A percentile compares a stretch with the other conserved stretches of the same genome.
Conservation (phyloP, 371 early-diverging fungal genomes). For the Chytridiales sp. region DNA sequence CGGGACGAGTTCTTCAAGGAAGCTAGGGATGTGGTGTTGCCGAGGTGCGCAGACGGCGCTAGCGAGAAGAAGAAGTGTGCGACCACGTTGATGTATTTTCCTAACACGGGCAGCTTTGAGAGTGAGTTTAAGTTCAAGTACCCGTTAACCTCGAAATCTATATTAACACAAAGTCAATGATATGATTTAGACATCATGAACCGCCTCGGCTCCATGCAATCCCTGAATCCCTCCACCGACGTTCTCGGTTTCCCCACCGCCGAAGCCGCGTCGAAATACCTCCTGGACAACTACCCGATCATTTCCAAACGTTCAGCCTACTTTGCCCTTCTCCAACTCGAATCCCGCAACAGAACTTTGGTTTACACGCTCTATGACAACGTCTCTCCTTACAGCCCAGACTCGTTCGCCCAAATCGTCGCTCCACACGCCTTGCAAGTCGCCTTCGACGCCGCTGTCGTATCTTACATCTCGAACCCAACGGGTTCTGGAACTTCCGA, state of each 20-base stretch:
- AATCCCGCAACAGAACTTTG: background rate
- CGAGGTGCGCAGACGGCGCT: background rate
- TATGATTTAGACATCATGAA: constrained; percentile 13
- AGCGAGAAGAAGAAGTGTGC: background rate
- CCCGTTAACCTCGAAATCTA: background rate
- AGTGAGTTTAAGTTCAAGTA: background rate
- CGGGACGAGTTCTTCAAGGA: background rate
- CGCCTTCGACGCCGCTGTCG: constrained; percentile 29
- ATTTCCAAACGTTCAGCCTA: background rate
- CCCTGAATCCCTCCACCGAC: constrained; percentile 16
- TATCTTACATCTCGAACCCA: constrained; percentile 16
- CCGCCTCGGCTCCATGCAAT: constrained; percentile 14
- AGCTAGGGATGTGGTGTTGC: background rate
- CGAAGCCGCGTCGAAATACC: background rate
- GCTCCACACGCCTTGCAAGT: constrained; percentile 22
- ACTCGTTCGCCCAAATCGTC: background rate
- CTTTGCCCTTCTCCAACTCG: background rate
- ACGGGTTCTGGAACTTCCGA: background rate
- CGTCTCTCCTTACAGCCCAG: background rate
- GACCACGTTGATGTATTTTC: background rate
- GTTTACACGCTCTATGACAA: background rate
- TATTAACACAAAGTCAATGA: background rate
- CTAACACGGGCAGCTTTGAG: background rate
- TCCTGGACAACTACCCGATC: background rate
- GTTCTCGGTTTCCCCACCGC: background rate